Conservation (phyloP, 345 rosid genomes). For the Dipteronia dyeriana region DNA sequence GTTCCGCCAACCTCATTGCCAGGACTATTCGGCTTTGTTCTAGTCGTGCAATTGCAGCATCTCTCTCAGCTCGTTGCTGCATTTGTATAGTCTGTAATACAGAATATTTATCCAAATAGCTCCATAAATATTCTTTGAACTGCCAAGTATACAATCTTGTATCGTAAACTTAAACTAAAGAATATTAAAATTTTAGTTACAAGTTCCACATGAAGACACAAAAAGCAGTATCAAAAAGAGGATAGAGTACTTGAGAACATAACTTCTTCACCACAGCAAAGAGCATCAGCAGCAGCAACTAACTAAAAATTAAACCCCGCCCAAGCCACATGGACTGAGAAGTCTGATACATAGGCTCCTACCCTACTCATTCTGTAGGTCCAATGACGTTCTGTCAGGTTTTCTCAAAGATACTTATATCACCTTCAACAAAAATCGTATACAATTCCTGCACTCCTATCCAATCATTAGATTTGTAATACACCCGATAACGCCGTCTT, state of each 20-base stretch:
- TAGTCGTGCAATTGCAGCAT: slow-evolving; percentile 79
- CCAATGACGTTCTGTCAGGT: neutral
- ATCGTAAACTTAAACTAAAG: neutral
- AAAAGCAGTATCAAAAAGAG: slow-evolving; percentile 12
- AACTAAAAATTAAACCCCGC: neutral
- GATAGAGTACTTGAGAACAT: neutral
- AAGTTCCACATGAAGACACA: neutral
- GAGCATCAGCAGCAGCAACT: neutral
- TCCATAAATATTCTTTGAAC: slow-evolving; percentile 8
- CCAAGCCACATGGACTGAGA: neutral
- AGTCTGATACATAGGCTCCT: neutral
- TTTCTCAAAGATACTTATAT: neutral
- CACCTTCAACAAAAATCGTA: neutral
- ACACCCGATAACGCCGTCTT: neutral
- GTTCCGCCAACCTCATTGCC: slow-evolving; percentile 81
- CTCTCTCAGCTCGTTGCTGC: slow-evolving; percentile 89
- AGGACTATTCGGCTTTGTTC: slow-evolving; percentile 93
- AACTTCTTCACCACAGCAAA: neutral
- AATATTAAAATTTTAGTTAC: neutral
- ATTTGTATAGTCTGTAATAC: slow-evolving; percentile 64
- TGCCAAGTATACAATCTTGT: neutral
- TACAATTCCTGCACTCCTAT: neutral
- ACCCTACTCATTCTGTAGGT: neutral
- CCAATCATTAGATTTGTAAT: neutral
- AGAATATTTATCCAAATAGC: slow-evolving; percentile 7